Evolutionary conservation across 371 early-diverging fungal species (phyloP), one percentile per base, ranked within the genome.

Genomic region (Mucor indicus): DNA sequence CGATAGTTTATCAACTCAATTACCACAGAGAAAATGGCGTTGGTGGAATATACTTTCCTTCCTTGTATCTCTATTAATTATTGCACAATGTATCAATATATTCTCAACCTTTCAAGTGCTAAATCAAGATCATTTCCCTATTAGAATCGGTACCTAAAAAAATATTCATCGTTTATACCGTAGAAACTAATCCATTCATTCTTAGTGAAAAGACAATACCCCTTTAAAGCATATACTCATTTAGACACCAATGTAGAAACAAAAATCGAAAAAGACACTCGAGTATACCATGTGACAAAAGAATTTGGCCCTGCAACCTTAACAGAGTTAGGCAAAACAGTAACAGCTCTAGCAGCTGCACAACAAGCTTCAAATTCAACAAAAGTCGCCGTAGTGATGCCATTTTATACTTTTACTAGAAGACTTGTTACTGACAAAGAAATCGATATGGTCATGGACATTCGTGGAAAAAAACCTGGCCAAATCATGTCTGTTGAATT

Each of bases 211-310:
- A 57, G 67, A 62, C 67, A 71, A 44, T 83, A 78, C 22, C 78
- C 81, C 38, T 53, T 68, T 13, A 60, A 76, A 25, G 52, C 64
- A 29, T 83, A 83, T 39, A 72, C 67, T 16, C 77, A 76, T 32
- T 46, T 83, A 30, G 67, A 53, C 53, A 69, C 75, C 51, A 67
- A 48, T 46, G 48, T 52, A 22, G 29, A 47, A 57, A 66, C 58
- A 47, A 63, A 51, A 43, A 43, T 70, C 3, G 57, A 53, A 29
- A 58, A 62, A 38, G 77, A 64, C 4, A 72, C 76, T 13, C 47
- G 65, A n/a, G 65, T 85, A 7, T 85, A 79, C 31, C 85, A 85
- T 49, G 67, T 85, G 32, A 79, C 81, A 17, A 82, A 79, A 49
- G 85, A 84, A 51, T 84, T 83, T 59, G 83, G 83, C 9, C 69